These are phyloP conservation scores for Naematelia aurantialba DNA, from an alignment of 768 basidiomycete species.

Conservation along the genomic window DNA sequence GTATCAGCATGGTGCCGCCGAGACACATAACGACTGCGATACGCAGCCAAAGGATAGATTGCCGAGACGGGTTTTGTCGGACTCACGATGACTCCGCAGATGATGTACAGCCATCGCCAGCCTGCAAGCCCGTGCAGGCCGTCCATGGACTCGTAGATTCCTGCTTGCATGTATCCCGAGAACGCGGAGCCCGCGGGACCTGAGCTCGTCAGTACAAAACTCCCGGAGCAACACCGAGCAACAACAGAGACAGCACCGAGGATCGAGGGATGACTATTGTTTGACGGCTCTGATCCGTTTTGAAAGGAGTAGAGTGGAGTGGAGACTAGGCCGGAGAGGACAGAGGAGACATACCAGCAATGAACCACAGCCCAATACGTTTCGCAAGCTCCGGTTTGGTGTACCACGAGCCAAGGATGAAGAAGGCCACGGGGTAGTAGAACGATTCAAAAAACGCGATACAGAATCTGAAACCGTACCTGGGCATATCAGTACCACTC, in stretches of 20 bases:
- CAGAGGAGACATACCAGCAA: slow-evolving; percentile 9
- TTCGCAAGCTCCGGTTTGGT: slow-evolving; percentile 22
- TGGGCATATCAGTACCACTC: slow-evolving; percentile 1
- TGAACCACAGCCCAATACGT: slow-evolving; percentile 21
- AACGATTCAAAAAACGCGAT: slow-evolving; percentile 21
- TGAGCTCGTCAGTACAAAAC: slow-evolving; percentile 4
- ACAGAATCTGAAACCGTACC: slow-evolving; percentile 22
- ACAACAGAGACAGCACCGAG: too few species aligned
- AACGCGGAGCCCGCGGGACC: slow-evolving; percentile 14
- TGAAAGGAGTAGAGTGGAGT: too few species aligned
- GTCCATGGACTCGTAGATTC: slow-evolving; percentile 17
- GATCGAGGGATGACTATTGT: too few species aligned
- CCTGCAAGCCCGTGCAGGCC: slow-evolving; percentile 19
- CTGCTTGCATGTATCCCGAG: slow-evolving; percentile 24
- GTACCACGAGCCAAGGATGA: slow-evolving; percentile 29
- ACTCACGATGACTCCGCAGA: slow-evolving; percentile 21
- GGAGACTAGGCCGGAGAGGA: too few species aligned
- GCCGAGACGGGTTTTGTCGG: too few species aligned
- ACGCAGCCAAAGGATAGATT: too few species aligned
- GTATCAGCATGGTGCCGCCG: too few species aligned
- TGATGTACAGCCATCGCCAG: slow-evolving; percentile 32
- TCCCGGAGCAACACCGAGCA: too few species aligned
- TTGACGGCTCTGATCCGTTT: too few species aligned
- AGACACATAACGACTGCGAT: too few species aligned
- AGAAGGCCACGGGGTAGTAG: slow-evolving; percentile 21